These are phyloP conservation scores for Rhododendron mucronatum DNA, from an alignment of 148 eudicot species.

Conservation along the genomic window DNA sequence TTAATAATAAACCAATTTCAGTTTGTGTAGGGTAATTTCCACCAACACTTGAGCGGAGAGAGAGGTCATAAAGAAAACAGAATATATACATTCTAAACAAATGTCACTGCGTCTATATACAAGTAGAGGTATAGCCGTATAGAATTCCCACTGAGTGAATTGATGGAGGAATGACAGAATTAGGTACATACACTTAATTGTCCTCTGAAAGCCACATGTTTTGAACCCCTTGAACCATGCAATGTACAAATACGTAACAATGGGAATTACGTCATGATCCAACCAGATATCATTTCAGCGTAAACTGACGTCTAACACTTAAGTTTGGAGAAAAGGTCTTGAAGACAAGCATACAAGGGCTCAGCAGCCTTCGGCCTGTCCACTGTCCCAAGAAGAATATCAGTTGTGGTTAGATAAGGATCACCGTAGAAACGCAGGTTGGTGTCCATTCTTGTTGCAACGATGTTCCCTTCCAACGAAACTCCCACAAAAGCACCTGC, in stretches of 20 bases:
- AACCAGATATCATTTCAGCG: neutral
- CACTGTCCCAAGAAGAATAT: conserved; percentile 81
- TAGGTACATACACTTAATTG: neutral
- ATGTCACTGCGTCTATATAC: neutral
- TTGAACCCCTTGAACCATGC: conserved; percentile 5
- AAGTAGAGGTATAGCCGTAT: neutral
- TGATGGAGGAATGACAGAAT: neutral
- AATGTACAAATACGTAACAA: neutral
- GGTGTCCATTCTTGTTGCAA: conserved; percentile 82
- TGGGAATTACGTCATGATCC: neutral
- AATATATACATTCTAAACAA: neutral
- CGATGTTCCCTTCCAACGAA: conserved; percentile 83
- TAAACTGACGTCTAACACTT: conserved; percentile 13
- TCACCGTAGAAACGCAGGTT: conserved; percentile 90
- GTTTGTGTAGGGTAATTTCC: neutral
- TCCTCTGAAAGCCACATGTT: neutral
- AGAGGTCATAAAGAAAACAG: neutral
- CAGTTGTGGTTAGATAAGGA: conserved; percentile 86
- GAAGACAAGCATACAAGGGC: conserved; percentile 77
- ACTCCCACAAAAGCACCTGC: conserved; percentile 98
- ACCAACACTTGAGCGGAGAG: neutral
- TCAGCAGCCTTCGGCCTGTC: conserved; percentile 95
- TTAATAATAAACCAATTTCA: neutral
- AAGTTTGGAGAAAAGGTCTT: conserved; percentile 63
- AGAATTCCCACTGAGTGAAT: neutral